Conservation (phyloP, 2,329 filamentous ascomycete genomes). For the Ascochyta fabae region DNA sequence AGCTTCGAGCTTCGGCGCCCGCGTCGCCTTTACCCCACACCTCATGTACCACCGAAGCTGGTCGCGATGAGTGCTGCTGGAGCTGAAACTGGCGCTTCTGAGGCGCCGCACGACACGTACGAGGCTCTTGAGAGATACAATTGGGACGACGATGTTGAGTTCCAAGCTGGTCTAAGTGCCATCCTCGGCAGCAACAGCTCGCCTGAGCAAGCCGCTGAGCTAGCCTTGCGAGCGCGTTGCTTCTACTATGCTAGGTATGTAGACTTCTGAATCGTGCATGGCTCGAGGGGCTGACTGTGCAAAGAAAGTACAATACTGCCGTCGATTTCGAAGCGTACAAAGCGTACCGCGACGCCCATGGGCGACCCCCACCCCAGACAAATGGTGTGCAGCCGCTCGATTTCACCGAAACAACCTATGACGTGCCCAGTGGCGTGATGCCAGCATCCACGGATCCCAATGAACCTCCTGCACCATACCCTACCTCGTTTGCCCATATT, state of each 20-base stretch:
- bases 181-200: slow-evolving; percentile 66
- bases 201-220: slow-evolving; percentile 60
- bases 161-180: slow-evolving; percentile 70
- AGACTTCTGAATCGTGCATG: neutral
- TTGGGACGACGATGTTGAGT: slow-evolving; percentile 72
- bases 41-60: slow-evolving; percentile 17
- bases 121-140: slow-evolving; percentile 69
- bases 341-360: slow-evolving; percentile 60
- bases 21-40: slow-evolving; percentile 31
- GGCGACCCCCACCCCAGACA: slow-evolving; percentile 28
- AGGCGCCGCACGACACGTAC: slow-evolving; percentile 54
- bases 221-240: slow-evolving; percentile 71
- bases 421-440: slow-evolving; percentile 29
- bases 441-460: slow-evolving; percentile 29
- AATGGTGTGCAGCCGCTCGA: slow-evolving; percentile 24
- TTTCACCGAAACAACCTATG: slow-evolving; percentile 11
- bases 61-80: slow-evolving; percentile 13
- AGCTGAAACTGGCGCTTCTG: slow-evolving; percentile 21
- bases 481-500: slow-evolving; percentile 82
- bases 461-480: slow-evolving; percentile 70
- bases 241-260: slow-evolving; percentile 67
- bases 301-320: slow-evolving; percentile 52
- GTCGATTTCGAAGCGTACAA: slow-evolving; percentile 74
- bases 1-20: slow-evolving; percentile 16
- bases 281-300: neutral